Evolutionary conservation across 371 early-diverging fungal genomes (phyloP), one percentile per base, ranked within the genome.

Genomic region (Mucor piriformis): DNA sequence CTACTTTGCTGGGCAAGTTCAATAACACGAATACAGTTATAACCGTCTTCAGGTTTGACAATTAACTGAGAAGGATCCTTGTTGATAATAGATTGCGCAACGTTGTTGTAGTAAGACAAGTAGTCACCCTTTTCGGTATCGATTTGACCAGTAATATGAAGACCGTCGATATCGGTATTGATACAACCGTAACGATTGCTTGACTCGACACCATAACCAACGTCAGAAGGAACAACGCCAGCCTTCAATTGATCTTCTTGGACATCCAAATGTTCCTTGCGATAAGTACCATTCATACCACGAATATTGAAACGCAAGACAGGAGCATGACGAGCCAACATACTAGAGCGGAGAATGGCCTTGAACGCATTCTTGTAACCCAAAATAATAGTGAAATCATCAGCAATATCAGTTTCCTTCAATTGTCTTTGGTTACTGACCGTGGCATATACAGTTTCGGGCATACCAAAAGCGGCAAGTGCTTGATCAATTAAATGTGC

Each of bases 401-500:
- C 88, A 47, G 83, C 83, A 13, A 83, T 82, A 24, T 77, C 62
- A 1, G 82, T 73, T 16, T 74, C 73, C 44, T 71, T 64, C 18
- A 90, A 73, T 50, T 84, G 84, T 54, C 92, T 85, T 69, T 90
- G 87, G 60, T 90, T 89, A 34, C 74, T 72, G 50, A 91, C 73
- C 8, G 76, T 76, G 11, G 86, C 88, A 46, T 74, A 83, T 4
- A 92, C 64, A 20, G 80, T 76, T 53, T 82, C 74, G 4, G 92
- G 92, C 34, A 77, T 76, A 24, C 92, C 92, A 63, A 90, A 87
- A 49, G 91, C 73, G 16, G 69, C 68, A 16, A 91, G 66, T 0
- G 86, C 83, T 79, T 92, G 92, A 65, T 92, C 90, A 50, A 92
- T 81, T 69, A 92, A 67, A 53, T 92, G 92, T 5, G 91, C 83